These are phyloP conservation scores for Knufia petricola DNA, from an alignment of 2,329 filamentous ascomycete species.

Conservation along the genomic window DNA sequence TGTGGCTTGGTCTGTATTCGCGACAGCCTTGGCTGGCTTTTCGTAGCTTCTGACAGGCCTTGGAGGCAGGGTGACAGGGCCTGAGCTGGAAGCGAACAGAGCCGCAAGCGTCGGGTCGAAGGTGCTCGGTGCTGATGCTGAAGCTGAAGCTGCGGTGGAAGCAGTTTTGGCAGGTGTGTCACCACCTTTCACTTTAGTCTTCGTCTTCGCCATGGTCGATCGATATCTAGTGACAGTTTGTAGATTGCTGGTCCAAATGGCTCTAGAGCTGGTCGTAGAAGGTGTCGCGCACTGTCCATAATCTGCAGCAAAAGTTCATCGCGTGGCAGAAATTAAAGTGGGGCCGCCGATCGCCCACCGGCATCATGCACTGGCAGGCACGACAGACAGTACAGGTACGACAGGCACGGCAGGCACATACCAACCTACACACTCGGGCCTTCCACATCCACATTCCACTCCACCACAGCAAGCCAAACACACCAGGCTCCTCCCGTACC, in stretches of 20 bases:
- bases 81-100: slow-evolving; percentile 57
- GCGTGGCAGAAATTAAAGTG: slow-evolving; percentile 3
- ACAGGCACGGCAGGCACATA: too few relatives aligned
- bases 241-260: background rate
- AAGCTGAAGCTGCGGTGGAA: slow-evolving; percentile 11
- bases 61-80: slow-evolving; percentile 29
- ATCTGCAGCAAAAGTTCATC: slow-evolving; percentile 3
- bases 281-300: background rate
- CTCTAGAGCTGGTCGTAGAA: background rate
- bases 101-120: slow-evolving; percentile 61
- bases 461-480: too few relatives aligned
- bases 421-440: too few relatives aligned
- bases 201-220: slow-evolving; percentile 8
- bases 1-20: slow-evolving; percentile 26
- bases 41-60: slow-evolving; percentile 24
- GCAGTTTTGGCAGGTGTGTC: background rate
- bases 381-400: too few relatives aligned
- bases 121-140: slow-evolving; percentile 27
- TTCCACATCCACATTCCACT: too few relatives aligned
- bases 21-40: slow-evolving; percentile 17
- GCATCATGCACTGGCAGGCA: too few relatives aligned
- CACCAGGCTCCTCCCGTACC: too few relatives aligned
- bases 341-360: background rate
- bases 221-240: too few relatives aligned
- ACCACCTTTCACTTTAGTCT: background rate